phyloP scores from a whole-genome alignment of 2,329 filamentous ascomycete species.

The Hypoxylon sp. region DNA sequence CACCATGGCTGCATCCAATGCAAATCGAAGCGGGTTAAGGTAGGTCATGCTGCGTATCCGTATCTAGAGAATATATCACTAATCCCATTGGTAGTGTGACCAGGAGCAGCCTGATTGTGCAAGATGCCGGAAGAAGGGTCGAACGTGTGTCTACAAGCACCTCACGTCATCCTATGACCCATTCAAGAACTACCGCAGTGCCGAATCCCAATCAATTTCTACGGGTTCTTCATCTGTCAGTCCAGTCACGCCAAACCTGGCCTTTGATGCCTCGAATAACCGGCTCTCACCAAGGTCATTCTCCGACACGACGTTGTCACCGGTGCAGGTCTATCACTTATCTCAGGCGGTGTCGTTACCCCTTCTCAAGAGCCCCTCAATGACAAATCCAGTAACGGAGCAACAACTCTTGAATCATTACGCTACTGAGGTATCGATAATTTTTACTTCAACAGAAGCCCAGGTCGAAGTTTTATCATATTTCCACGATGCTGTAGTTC shows the following conservation, averaged over 20 bases:
- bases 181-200: not conserved
- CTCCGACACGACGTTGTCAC: not conserved
- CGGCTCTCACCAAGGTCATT: not conserved
- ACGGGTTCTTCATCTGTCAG: not conserved
- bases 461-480: slow-evolving; percentile 11
- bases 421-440: slow-evolving; percentile 10
- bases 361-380: not conserved
- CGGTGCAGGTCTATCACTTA: not conserved
- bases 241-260: not conserved
- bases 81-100: slow-evolving; percentile 2
- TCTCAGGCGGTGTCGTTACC: not conserved
- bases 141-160: slow-evolving; percentile 12
- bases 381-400: slow-evolving; percentile 3
- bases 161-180: slow-evolving; percentile 16
- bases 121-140: slow-evolving; percentile 11
- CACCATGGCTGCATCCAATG: slow-evolving; percentile 21
- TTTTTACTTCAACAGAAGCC: slow-evolving; percentile 13
- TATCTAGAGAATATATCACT: not conserved
- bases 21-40: slow-evolving; percentile 15
- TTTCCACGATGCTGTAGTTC: slow-evolving; percentile 14
- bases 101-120: slow-evolving; percentile 11
- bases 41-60: not conserved
- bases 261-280: not conserved
- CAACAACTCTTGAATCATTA: slow-evolving; percentile 12
- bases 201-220: not conserved